Evolutionary conservation across 2,329 filamentous ascomycete genomes (phyloP).

Genomic region (Exophiala alcalophila): DNA sequence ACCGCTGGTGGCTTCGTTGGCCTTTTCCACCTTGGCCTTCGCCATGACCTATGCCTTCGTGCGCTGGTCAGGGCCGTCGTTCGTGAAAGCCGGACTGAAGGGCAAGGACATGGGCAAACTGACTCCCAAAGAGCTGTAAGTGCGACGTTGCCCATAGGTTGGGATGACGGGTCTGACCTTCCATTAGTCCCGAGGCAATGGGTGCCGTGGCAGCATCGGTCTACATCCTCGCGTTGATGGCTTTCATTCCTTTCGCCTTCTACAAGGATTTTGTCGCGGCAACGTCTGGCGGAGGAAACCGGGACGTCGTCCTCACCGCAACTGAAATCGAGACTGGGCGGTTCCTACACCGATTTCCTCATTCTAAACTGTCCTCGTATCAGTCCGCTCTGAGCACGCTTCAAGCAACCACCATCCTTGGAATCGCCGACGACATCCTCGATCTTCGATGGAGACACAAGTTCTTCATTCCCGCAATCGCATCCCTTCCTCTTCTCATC

Average conservation of each 20-base stretch:
- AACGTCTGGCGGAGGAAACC: slow-evolving; percentile 88
- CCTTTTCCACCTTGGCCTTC: slow-evolving; percentile 83
- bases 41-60: slow-evolving; percentile 79
- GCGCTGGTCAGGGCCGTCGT: slow-evolving; percentile 86
- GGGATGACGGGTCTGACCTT: neutral
- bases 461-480: slow-evolving; percentile 93
- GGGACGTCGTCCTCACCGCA: slow-evolving; percentile 74
- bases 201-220: slow-evolving; percentile 89
- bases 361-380: slow-evolving; percentile 95
- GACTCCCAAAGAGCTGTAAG: slow-evolving; percentile 70
- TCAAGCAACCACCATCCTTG: slow-evolving; percentile 84
- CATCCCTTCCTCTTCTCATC: slow-evolving; percentile 86
- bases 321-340: slow-evolving; percentile 76
- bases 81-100: slow-evolving; percentile 83
- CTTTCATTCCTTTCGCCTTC: slow-evolving; percentile 95
- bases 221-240: slow-evolving; percentile 81
- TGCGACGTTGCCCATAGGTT: neutral
- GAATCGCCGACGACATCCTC: slow-evolving; percentile 92
- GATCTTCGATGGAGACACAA: slow-evolving; percentile 99
- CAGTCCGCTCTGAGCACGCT: slow-evolving; percentile 90
- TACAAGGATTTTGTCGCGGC: slow-evolving; percentile 97
- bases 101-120: slow-evolving; percentile 84
- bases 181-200: slow-evolving; percentile 80
- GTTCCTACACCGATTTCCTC: slow-evolving; percentile 85
- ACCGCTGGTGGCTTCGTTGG: slow-evolving; percentile 81